A percentile compares a stretch with the other conserved stretches of the same genome.
Evolutionary conservation across 225 moss, liverwort and hornwort species (phyloP).

Genomic region (Ulota crispa): DNA sequence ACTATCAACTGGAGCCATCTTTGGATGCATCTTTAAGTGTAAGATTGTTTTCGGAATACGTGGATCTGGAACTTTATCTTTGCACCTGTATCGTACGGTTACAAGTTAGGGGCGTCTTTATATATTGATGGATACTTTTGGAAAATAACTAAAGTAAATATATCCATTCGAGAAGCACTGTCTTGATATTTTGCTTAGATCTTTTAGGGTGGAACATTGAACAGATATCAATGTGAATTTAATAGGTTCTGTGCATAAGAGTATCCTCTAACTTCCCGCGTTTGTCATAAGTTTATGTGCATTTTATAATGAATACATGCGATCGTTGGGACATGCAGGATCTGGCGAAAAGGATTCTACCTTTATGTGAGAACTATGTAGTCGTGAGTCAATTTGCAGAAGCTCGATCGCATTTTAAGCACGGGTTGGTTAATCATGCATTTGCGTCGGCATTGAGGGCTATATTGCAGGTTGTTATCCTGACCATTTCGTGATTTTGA

Average conservation of each 20-base stretch:
- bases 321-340: constrained; percentile 55
- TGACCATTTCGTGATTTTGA: constrained; percentile 15
- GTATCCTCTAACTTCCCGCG: background rate
- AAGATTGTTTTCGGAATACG: constrained; percentile 25
- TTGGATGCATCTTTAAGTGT: constrained; percentile 86
- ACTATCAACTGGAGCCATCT: constrained; percentile 74
- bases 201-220: background rate
- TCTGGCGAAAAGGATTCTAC: constrained; percentile 78
- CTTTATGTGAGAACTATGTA: constrained; percentile 90
- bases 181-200: background rate
- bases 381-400: constrained; percentile 87
- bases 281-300: constrained; percentile 15
- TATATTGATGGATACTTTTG: background rate
- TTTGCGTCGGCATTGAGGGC: constrained; percentile 92
- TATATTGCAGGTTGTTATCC: constrained; percentile 68
- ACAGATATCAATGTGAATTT: background rate
- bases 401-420: constrained; percentile 88
- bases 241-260: background rate
- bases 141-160: background rate
- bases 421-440: constrained; percentile 97
- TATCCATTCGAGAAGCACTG: background rate
- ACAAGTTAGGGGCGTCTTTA: background rate
- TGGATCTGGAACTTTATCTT: constrained; percentile 8
- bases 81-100: background rate
- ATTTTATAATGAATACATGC: constrained; percentile 3